Evolutionary conservation across 352 stramenopile species (phyloP).

Genomic region (Phytophthora kernoviae): DNA sequence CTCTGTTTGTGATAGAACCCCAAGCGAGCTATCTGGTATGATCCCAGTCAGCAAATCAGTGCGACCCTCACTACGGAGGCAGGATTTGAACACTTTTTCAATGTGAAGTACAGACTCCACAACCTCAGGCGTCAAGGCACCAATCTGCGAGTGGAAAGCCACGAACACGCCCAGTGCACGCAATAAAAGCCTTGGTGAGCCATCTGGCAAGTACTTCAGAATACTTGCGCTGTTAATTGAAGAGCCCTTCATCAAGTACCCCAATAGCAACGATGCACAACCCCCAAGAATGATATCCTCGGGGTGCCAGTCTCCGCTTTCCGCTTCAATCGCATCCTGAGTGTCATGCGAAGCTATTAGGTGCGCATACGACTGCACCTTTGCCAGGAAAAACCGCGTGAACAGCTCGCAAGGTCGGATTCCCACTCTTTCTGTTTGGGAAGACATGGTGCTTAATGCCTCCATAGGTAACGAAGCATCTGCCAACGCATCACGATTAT

Average conservation of each 20-base stretch:
- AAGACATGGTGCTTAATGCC: not conserved
- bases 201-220: conserved; percentile 45
- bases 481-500: conserved; percentile 55
- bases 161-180: conserved; percentile 67
- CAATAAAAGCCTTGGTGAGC: conserved; percentile 54
- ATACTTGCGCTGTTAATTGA: conserved; percentile 38
- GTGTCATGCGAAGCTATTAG: conserved; percentile 40
- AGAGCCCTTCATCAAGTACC: conserved; percentile 72
- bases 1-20: not conserved
- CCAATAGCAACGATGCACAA: conserved; percentile 67
- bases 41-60: not conserved
- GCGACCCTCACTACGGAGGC: not conserved
- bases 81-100: conserved; percentile 66
- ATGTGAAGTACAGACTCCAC: conserved; percentile 68
- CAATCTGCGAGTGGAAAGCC: conserved; percentile 78
- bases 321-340: conserved; percentile 12
- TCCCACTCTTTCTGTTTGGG: not conserved
- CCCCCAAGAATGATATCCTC: conserved; percentile 81
- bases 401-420: conserved; percentile 43
- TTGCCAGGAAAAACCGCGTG: conserved; percentile 55
- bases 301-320: conserved; percentile 52
- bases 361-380: conserved; percentile 56
- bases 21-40: not conserved
- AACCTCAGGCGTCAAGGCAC: conserved; percentile 68
- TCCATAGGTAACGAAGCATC: not conserved